Evolutionary conservation across 2,329 filamentous ascomycete species (phyloP).

Genomic region (Colletotrichum abscissum): DNA sequence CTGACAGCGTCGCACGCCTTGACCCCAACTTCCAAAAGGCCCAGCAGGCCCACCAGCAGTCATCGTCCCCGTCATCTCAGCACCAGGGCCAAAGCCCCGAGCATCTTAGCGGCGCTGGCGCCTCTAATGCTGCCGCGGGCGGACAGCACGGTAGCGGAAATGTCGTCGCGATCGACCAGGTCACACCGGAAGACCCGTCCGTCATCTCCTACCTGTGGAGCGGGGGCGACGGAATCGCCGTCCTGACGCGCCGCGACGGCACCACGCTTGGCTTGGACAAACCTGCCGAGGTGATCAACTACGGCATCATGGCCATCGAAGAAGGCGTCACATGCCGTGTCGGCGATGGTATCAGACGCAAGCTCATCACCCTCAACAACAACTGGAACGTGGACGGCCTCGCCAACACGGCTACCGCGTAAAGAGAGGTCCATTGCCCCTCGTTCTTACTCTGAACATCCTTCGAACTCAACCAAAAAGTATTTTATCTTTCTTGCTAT

Average conservation of each 20-base stretch:
- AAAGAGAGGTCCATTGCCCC: not conserved
- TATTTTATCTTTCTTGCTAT: constrained; percentile 24
- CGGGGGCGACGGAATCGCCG: constrained; percentile 46
- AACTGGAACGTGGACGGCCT: constrained; percentile 52
- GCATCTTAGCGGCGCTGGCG: constrained; percentile 20
- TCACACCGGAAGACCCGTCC: constrained; percentile 51
- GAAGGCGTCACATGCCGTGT: constrained; percentile 55
- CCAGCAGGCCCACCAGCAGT: constrained; percentile 12
- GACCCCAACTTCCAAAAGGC: constrained; percentile 46
- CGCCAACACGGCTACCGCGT: constrained; percentile 12
- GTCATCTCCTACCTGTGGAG: constrained; percentile 53
- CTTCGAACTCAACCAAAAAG: not conserved
- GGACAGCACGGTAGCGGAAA: constrained; percentile 4
- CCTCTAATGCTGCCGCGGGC: constrained; percentile 11
- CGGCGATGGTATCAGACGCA: constrained; percentile 56
- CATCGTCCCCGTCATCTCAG: constrained; percentile 35
- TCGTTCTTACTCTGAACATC: constrained; percentile 19
- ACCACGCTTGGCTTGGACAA: constrained; percentile 49
- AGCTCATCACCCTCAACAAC: constrained; percentile 50
- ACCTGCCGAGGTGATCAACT: constrained; percentile 51
- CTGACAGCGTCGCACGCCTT: constrained; percentile 63
- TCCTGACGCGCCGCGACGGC: constrained; percentile 48
- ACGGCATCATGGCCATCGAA: constrained; percentile 53
- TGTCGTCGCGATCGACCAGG: constrained; percentile 51
- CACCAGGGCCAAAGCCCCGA: constrained; percentile 21